These are phyloP conservation scores for Fusarium scirpi DNA, from an alignment of 2,329 filamentous ascomycete genomes.

Conservation along the genomic window DNA sequence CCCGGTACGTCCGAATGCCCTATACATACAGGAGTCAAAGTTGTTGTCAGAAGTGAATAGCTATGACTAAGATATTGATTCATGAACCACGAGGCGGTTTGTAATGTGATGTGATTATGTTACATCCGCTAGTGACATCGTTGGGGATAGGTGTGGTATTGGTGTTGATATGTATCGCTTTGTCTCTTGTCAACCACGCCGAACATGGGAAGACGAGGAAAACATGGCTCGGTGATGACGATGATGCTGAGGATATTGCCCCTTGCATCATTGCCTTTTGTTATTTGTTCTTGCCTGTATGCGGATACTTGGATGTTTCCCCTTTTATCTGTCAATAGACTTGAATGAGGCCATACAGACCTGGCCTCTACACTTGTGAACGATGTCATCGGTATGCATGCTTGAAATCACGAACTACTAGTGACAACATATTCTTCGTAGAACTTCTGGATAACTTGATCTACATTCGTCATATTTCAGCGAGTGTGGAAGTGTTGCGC, in stretches of 20 bases:
- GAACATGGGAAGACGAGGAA: not conserved
- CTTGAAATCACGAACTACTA: not conserved
- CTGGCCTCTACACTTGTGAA: not conserved
- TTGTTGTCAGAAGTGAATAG: not conserved
- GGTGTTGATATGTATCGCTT: not conserved
- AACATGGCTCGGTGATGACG: not conserved
- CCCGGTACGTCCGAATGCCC: not conserved
- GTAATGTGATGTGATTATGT: constrained; percentile 25
- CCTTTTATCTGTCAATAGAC: not conserved
- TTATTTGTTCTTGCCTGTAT: not conserved
- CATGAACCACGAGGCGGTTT: not conserved
- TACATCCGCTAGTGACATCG: not conserved
- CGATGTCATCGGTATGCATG: not conserved
- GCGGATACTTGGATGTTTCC: not conserved
- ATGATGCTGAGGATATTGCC: not conserved
- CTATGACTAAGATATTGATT: not conserved
- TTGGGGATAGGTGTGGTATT: not conserved
- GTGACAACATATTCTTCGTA: not conserved
- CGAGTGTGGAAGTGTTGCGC: not conserved
- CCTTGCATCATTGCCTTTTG: not conserved
- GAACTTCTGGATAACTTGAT: not conserved
- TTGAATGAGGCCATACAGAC: not conserved
- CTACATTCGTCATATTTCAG: not conserved
- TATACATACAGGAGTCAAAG: not conserved
- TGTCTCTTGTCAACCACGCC: constrained; percentile 2